These are phyloP conservation scores for Arabidopsis arenosa DNA, from an alignment of 345 rosid species.

Conservation along the genomic window DNA sequence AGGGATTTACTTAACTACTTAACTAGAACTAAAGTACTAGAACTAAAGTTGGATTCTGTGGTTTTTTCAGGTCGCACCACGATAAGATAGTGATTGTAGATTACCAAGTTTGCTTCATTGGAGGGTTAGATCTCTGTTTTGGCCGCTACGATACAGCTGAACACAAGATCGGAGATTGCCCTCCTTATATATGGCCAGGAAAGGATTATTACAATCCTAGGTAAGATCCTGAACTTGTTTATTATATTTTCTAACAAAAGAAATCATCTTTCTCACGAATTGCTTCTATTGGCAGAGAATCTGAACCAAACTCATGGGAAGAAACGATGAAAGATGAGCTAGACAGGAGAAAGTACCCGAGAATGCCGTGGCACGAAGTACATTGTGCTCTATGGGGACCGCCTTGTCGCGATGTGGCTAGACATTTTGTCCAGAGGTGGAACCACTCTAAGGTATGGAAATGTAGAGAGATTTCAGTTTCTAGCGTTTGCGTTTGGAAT, in stretches of 20 bases:
- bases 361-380: constrained; percentile 99
- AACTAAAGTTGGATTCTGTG: not conserved
- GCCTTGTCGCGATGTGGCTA: constrained; percentile 85
- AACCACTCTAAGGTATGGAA: constrained; percentile 86
- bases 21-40: constrained; percentile 20
- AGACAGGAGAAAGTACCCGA: constrained; percentile 72
- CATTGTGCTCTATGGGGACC: constrained; percentile 99
- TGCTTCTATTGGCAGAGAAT: constrained; percentile 59
- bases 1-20: not conserved
- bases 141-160: constrained; percentile 84
- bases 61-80: constrained; percentile 84
- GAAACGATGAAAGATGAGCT: constrained; percentile 85
- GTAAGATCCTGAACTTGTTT: constrained; percentile 42
- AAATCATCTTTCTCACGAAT: constrained; percentile 21
- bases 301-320: constrained; percentile 98
- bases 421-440: constrained; percentile 98
- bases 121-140: constrained; percentile 93
- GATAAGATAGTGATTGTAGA: constrained; percentile 91
- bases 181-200: constrained; percentile 83
- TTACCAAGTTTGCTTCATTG: constrained; percentile 80
- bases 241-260: not conserved
- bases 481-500: not conserved
- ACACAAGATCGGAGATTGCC: constrained; percentile 77
- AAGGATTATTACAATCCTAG: constrained; percentile 97
- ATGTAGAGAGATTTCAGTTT: not conserved